Percentiles rank a stretch among this genome's conserved stretches.
These are phyloP conservation scores for Nectriaceae sp. DNA, from an alignment of 2,329 filamentous ascomycete genomes.

Conservation along the genomic window DNA sequence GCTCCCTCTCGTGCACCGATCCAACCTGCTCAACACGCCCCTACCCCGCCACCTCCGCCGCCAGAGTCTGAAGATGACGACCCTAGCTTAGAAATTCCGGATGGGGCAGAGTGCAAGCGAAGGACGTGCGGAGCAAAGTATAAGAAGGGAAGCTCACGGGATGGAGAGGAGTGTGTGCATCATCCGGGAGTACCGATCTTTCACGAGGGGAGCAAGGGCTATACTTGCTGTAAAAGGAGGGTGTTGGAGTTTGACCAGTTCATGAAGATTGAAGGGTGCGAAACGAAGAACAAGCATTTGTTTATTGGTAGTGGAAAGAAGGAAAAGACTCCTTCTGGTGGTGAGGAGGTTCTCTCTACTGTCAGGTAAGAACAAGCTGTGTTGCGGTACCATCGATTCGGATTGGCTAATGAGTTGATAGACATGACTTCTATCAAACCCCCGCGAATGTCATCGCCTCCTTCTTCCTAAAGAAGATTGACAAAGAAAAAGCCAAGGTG, in stretches of 20 bases:
- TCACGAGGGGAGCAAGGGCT: slow-evolving; percentile 97
- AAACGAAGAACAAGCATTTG: slow-evolving; percentile 77
- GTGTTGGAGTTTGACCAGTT: slow-evolving; percentile 98
- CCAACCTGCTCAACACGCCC: slow-evolving; percentile 47
- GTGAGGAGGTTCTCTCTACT: slow-evolving; percentile 76
- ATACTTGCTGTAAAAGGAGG: slow-evolving; percentile 92
- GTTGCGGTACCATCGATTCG: neutral
- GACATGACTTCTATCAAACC: slow-evolving; percentile 94
- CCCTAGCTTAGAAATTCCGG: slow-evolving; percentile 68
- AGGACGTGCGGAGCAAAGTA: slow-evolving; percentile 72
- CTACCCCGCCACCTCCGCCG: slow-evolving; percentile 59
- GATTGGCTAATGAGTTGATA: slow-evolving; percentile 16
- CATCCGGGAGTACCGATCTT: slow-evolving; percentile 92
- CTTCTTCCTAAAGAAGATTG: slow-evolving; percentile 96
- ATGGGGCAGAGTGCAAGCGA: slow-evolving; percentile 75
- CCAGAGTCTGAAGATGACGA: slow-evolving; percentile 90
- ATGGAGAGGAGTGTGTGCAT: slow-evolving; percentile 78
- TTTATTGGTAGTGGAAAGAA: slow-evolving; percentile 81
- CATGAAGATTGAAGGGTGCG: slow-evolving; percentile 91
- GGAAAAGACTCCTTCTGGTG: slow-evolving; percentile 45
- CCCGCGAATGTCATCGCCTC: slow-evolving; percentile 81
- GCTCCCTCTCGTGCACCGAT: slow-evolving; percentile 43
- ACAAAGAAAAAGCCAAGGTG: slow-evolving; percentile 76
- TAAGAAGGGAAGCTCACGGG: slow-evolving; percentile 58
- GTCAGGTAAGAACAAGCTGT: slow-evolving; percentile 61